phyloP scores from a whole-genome alignment of 1,284 basidiomycete species.

The Phellopilus nigrolimitatus region DNA sequence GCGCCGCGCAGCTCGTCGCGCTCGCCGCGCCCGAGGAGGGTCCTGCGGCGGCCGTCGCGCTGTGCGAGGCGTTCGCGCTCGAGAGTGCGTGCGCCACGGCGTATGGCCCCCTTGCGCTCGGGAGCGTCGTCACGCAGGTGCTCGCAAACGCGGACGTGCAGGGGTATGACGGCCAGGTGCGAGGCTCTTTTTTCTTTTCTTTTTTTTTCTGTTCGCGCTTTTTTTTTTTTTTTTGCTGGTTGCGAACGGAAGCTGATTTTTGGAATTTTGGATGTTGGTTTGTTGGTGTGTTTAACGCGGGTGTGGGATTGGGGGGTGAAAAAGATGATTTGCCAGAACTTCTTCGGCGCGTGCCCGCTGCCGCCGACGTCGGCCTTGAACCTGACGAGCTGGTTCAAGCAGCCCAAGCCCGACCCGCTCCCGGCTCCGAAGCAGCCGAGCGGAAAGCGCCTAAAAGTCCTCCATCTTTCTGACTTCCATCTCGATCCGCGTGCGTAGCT shows the following conservation, averaged over 20 bases:
- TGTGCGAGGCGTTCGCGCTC: slow-evolving; percentile 61
- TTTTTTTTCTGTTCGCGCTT: too few species aligned
- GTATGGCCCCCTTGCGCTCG: slow-evolving; percentile 46
- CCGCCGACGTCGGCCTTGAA: slow-evolving; percentile 51
- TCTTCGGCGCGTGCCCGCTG: slow-evolving; percentile 44
- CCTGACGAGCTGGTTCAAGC: slow-evolving; percentile 52
- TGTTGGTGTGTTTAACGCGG: too few species aligned
- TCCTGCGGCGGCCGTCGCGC: slow-evolving; percentile 48
- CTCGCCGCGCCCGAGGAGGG: slow-evolving; percentile 59
- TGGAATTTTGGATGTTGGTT: too few species aligned
- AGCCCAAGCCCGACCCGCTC: slow-evolving; percentile 64
- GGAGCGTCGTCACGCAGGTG: slow-evolving; percentile 63
- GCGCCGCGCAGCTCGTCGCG: slow-evolving; percentile 61
- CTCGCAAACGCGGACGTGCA: slow-evolving; percentile 60
- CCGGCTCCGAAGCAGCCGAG: slow-evolving; percentile 49
- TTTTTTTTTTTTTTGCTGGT: slow-evolving; percentile 26
- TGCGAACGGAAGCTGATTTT: not conserved
- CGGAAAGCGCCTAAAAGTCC: slow-evolving; percentile 63
- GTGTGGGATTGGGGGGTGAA: too few species aligned
- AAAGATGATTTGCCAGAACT: slow-evolving; percentile 52
- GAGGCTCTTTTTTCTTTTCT: slow-evolving; percentile 9
- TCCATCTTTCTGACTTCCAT: slow-evolving; percentile 77
- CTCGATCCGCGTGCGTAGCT: slow-evolving; percentile 56
- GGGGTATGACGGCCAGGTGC: slow-evolving; percentile 65
- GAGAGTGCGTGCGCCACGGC: slow-evolving; percentile 46